phyloP scores from a whole-genome alignment of 176 grass and related monocot genomes.

The Carex littledalei region DNA sequence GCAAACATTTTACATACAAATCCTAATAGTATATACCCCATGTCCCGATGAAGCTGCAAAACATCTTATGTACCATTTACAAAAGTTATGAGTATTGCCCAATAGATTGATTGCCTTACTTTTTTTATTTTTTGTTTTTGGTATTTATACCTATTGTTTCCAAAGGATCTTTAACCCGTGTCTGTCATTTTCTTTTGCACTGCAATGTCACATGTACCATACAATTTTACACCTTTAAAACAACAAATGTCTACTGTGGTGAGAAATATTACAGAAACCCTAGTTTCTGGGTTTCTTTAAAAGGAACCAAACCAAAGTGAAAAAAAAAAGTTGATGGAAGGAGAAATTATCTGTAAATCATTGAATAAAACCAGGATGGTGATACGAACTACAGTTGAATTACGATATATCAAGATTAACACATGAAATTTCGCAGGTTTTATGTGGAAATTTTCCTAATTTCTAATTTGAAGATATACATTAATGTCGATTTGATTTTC shows the following conservation, averaged over 20 bases:
- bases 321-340: neutral
- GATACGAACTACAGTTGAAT: neutral
- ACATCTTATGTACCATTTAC: neutral
- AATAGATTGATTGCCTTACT: neutral
- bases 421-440: conserved; percentile 14
- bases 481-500: neutral
- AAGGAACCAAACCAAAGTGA: neutral
- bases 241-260: neutral
- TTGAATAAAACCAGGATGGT: neutral
- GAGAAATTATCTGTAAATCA: neutral
- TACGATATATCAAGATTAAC: neutral
- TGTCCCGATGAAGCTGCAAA: neutral
- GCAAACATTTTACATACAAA: neutral
- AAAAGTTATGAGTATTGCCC: neutral
- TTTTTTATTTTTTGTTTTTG: neutral
- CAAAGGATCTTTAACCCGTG: neutral
- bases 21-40: neutral
- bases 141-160: neutral
- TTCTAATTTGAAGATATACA: neutral
- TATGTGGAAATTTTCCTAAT: neutral
- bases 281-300: neutral
- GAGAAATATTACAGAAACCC: neutral
- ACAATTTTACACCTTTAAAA: neutral
- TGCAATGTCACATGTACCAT: neutral
- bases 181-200: neutral